Percentiles rank a stretch among this genome's conserved stretches.
phyloP scores from a whole-genome alignment of 345 rosid genomes.

The Lenwebbia sp. region DNA sequence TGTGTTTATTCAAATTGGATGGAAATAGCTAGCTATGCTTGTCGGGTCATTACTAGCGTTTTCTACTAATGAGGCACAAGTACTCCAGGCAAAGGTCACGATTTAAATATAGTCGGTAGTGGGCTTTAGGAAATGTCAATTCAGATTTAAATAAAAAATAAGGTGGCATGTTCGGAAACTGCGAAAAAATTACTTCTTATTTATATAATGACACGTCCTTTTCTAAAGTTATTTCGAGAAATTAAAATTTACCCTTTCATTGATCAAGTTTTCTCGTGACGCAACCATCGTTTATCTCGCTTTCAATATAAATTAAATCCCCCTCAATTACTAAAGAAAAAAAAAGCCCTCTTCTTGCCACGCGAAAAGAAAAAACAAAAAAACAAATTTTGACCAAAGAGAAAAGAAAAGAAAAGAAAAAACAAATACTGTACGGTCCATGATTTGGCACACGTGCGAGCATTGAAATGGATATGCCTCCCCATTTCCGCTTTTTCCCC shows the following conservation, averaged over 20 bases:
- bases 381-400: no score
- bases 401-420: no score
- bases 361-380: neutral
- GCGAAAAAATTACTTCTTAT: rapidly evolving
- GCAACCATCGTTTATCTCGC: neutral
- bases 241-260: neutral
- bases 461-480: neutral
- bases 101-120: neutral
- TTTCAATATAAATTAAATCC: neutral
- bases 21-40: neutral
- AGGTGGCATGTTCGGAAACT: neutral
- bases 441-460: neutral
- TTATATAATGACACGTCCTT: rapidly evolving
- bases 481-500: neutral
- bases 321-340: no score
- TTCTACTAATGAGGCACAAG: neutral
- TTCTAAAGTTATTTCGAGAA: neutral
- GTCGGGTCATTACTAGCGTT: neutral
- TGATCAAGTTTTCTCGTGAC: neutral
- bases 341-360: neutral
- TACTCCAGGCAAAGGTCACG: neutral
- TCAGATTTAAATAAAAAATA: neutral
- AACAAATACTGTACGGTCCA: neutral
- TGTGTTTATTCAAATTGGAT: neutral
- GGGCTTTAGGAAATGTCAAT: no score